Evolutionary conservation across 441 rosid species (phyloP), one percentile per base, ranked within the genome.

Genomic region (Adansonia gregorii): DNA sequence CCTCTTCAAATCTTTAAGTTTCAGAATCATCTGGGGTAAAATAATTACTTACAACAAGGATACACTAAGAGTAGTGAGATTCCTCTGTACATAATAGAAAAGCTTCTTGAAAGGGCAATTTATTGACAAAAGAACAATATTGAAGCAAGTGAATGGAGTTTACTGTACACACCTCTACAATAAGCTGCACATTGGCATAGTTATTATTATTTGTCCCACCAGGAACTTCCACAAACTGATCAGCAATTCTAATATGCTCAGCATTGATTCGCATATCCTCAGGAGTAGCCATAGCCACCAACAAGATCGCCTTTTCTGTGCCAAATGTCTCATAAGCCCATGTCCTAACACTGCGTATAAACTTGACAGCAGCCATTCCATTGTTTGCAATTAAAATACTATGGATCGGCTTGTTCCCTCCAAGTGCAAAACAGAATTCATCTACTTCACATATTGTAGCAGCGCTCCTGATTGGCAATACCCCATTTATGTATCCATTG

Each of bases 221-320:
- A n/a, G 99, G 98, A 86, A 97, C 98, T 89, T 97, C 99, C n/a
- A 97, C 99, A 84, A 97, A 97, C 83, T 93, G 99, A 89, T 97
- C 99, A 67, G 99, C 98, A 60, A 97, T 97, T 85, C 98, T 86
- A 83, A 94, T 94, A 82, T 97, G 99, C 81, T 97, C 99, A 0
- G 99, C 99, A 81, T 94, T 97, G 89, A 97, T 97, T 85, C 97
- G 89, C 99, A 97, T 97, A 89, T 97, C 99, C 83, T 97, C 99
- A 35, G 99, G 98, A 46, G 99, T 97, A 15, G 99, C 99, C 98
- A 97, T 97, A 74, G 98, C 98, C 17, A 90, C 99, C 97, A 97
- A 83, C 76, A 94, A 79, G 78, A 97, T 91, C 52, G 99, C 98
- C 84, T 90, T 97, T 80, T 97, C 99, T 0, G 97, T 85, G 78